phyloP scores from a whole-genome alignment of 2,329 filamentous ascomycete species.

The Neonectria hederae region DNA sequence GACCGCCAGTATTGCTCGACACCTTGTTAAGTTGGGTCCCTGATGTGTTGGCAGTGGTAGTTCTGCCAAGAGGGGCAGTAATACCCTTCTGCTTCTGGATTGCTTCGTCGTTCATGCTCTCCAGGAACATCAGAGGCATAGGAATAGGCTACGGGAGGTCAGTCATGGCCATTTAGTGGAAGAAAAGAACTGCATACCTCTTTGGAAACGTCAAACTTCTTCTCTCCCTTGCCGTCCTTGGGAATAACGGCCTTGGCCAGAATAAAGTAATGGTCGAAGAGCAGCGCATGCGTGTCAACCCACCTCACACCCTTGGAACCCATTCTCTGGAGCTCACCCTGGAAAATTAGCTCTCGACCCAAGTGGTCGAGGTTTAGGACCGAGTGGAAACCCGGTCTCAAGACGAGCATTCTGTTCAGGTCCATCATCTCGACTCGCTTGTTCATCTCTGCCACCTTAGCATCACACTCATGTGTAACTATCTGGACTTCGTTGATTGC shows the following conservation, averaged over 20 bases:
- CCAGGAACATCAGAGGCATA: conserved; percentile 93
- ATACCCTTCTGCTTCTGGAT: conserved; percentile 85
- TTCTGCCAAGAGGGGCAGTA: conserved; percentile 66
- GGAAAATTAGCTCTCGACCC: conserved; percentile 87
- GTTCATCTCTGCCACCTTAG: conserved; percentile 89
- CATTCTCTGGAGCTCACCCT: conserved; percentile 89
- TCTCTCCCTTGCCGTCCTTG: conserved; percentile 76
- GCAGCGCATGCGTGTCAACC: conserved; percentile 90
- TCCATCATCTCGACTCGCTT: conserved; percentile 92
- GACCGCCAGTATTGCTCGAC: conserved; percentile 59
- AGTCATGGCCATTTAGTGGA: conserved; percentile 22
- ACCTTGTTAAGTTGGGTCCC: conserved; percentile 68
- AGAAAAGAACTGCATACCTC: conserved; percentile 62
- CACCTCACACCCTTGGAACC: conserved; percentile 90
- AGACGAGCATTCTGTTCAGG: conserved; percentile 81
- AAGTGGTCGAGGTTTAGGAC: conserved; percentile 93
- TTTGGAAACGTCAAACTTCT: conserved; percentile 94
- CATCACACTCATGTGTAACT: conserved; percentile 90
- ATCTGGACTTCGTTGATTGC: conserved; percentile 92
- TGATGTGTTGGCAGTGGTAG: conserved; percentile 69
- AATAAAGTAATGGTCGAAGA: conserved; percentile 97
- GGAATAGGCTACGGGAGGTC: conserved; percentile 75
- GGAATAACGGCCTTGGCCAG: conserved; percentile 81
- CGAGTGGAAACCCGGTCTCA: conserved; percentile 87
- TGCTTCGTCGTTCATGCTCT: conserved; percentile 91